phyloP scores from a whole-genome alignment of 2,329 filamentous ascomycete species.

The Alternaria postmessia region DNA sequence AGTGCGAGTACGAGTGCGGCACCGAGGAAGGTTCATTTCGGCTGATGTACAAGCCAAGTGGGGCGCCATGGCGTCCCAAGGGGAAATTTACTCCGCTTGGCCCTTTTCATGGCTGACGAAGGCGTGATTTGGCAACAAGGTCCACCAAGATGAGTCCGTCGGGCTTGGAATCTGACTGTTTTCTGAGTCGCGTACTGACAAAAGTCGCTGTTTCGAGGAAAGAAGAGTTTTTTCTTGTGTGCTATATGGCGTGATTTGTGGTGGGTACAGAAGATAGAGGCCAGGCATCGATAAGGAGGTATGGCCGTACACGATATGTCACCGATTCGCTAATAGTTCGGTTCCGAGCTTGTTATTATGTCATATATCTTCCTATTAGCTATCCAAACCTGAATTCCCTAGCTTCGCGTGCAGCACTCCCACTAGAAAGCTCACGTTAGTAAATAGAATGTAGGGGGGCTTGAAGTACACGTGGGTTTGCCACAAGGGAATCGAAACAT shows the following conservation, averaged over 20 bases:
- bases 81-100: background rate
- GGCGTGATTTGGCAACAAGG: background rate
- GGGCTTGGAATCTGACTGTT: background rate
- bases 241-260: too few species aligned
- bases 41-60: background rate
- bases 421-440: background rate
- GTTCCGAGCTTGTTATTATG: background rate
- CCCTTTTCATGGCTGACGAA: background rate
- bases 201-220: too few species aligned
- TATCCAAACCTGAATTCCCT: background rate
- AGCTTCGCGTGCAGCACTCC: background rate
- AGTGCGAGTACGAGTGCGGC: too few species aligned
- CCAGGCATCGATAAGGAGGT: too few species aligned
- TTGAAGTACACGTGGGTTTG: too few species aligned
- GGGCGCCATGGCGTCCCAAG: background rate
- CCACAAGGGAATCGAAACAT: background rate
- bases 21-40: too few species aligned
- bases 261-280: too few species aligned
- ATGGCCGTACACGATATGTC: background rate
- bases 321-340: background rate
- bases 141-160: background rate
- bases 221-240: too few species aligned
- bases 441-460: fast-evolving
- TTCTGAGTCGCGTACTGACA: background rate
- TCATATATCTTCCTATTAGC: background rate